A percentile compares a stretch with the other conserved stretches of the same genome.
These are phyloP conservation scores for Thielaviopsis cerberus DNA, from an alignment of 2,329 filamentous ascomycete species.

Conservation along the genomic window DNA sequence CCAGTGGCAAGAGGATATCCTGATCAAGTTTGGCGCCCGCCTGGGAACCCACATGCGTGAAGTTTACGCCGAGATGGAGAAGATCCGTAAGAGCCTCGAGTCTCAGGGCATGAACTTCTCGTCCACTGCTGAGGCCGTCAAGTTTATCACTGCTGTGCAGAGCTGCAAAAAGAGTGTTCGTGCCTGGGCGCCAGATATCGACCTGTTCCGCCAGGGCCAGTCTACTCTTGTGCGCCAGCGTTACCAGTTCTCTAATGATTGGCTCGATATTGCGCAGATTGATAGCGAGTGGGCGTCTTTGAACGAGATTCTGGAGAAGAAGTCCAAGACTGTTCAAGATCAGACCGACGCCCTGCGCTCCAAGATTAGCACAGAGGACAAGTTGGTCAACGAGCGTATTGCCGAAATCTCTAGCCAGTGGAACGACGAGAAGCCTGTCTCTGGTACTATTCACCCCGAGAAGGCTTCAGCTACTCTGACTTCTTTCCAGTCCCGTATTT, in stretches of 20 bases:
- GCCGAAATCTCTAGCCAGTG: slow-evolving; percentile 68
- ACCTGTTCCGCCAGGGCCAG: slow-evolving; percentile 88
- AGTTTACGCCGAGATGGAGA: slow-evolving; percentile 78
- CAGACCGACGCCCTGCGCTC: slow-evolving; percentile 87
- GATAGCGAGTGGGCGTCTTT: slow-evolving; percentile 90
- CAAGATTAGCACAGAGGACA: slow-evolving; percentile 88
- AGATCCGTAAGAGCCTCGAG: slow-evolving; percentile 77
- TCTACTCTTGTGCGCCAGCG: slow-evolving; percentile 78
- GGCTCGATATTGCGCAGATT: slow-evolving; percentile 90
- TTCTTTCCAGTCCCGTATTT: slow-evolving; percentile 70
- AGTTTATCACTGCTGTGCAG: slow-evolving; percentile 96
- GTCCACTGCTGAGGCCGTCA: slow-evolving; percentile 89
- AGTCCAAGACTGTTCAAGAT: slow-evolving; percentile 87
- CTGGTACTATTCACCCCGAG: slow-evolving; percentile 78
- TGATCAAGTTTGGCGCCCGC: slow-evolving; percentile 78
- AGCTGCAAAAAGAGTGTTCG: slow-evolving; percentile 88
- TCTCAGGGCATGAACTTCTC: slow-evolving; percentile 80
- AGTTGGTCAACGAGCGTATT: slow-evolving; percentile 76
- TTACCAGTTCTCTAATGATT: slow-evolving; percentile 83
- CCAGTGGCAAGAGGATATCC: slow-evolving; percentile 96
- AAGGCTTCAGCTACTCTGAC: slow-evolving; percentile 67
- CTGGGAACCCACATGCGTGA: slow-evolving; percentile 83
- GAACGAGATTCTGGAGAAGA: slow-evolving; percentile 77
- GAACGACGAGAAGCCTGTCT: slow-evolving; percentile 94
- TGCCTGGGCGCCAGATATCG: slow-evolving; percentile 86